Conservation (phyloP, 176 grass and related monocot genomes). For the Musa acuminata region DNA sequence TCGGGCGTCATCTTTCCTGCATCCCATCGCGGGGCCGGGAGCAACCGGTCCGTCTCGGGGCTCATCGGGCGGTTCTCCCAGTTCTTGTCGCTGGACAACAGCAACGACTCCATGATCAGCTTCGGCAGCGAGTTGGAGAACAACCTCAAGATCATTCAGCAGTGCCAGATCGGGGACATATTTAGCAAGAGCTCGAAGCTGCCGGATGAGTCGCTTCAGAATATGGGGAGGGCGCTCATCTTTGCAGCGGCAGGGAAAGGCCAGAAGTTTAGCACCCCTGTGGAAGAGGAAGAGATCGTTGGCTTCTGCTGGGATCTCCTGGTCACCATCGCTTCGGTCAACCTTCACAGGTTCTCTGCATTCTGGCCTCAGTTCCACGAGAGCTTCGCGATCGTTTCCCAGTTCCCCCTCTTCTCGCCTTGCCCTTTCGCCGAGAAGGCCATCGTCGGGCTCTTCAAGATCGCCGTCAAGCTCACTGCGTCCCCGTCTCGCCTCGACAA, state of each 20-base stretch:
- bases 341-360: slow-evolving; percentile 49
- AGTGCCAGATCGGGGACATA: slow-evolving; percentile 74
- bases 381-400: slow-evolving; percentile 53
- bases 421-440: slow-evolving; percentile 90
- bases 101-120: slow-evolving; percentile 46
- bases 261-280: slow-evolving; percentile 84
- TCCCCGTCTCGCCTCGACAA: slow-evolving; percentile 20
- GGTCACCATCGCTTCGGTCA: slow-evolving; percentile 27
- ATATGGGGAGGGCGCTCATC: slow-evolving; percentile 60
- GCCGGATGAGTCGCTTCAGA: slow-evolving; percentile 71
- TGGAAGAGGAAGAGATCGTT: slow-evolving; percentile 80
- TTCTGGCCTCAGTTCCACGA: slow-evolving; percentile 77
- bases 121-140: slow-evolving; percentile 78
- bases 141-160: slow-evolving; percentile 81
- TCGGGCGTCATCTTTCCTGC: slow-evolving; percentile 63
- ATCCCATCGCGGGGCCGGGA: slow-evolving; percentile 38
- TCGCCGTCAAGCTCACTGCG: slow-evolving; percentile 48
- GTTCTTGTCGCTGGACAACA: slow-evolving; percentile 58
- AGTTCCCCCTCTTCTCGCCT: slow-evolving; percentile 66
- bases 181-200: slow-evolving; percentile 70
- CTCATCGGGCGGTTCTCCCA: slow-evolving; percentile 88
- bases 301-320: slow-evolving; percentile 87
- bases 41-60: slow-evolving; percentile 56
- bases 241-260: slow-evolving; percentile 70
- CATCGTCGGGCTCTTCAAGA: slow-evolving; percentile 55